phyloP scores from a whole-genome alignment of 148 eudicot species.

The Linanthus parryae region DNA sequence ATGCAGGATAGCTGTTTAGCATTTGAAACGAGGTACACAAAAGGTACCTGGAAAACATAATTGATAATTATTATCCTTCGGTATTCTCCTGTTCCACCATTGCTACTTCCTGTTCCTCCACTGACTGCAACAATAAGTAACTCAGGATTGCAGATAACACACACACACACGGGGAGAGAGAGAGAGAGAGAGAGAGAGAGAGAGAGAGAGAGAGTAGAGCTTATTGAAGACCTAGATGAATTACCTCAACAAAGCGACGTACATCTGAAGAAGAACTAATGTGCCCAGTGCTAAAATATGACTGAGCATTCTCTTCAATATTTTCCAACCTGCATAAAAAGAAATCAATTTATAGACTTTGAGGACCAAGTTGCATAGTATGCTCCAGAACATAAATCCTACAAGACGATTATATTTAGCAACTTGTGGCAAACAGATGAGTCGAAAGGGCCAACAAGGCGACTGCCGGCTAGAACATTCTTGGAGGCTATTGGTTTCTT shows the following conservation, averaged over 20 bases:
- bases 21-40: neutral
- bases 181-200: too few relatives aligned
- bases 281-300: slow-evolving; percentile 61
- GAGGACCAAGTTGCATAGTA: too few relatives aligned
- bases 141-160: too few relatives aligned
- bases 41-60: slow-evolving; percentile 1
- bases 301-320: slow-evolving; percentile 74
- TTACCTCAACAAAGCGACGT: slow-evolving; percentile 37
- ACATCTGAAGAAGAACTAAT: slow-evolving; percentile 56
- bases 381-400: too few relatives aligned
- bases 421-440: too few relatives aligned
- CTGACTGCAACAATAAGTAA: slow-evolving; percentile 13
- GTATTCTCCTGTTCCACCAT: slow-evolving; percentile 6
- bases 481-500: too few relatives aligned
- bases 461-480: too few relatives aligned
- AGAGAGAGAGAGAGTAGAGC: neutral
- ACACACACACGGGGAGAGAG: neutral
- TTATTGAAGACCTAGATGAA: neutral
- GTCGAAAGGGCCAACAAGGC: too few relatives aligned
- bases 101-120: slow-evolving; percentile 12
- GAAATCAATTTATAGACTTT: too few relatives aligned
- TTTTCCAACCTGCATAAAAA: slow-evolving; percentile 76
- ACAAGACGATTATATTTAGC: too few relatives aligned
- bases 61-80: neutral
- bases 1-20: too few relatives aligned